Base-by-base conservation (phyloP, 306 rosid species). In the Astragalus membranaceus region DNA sequence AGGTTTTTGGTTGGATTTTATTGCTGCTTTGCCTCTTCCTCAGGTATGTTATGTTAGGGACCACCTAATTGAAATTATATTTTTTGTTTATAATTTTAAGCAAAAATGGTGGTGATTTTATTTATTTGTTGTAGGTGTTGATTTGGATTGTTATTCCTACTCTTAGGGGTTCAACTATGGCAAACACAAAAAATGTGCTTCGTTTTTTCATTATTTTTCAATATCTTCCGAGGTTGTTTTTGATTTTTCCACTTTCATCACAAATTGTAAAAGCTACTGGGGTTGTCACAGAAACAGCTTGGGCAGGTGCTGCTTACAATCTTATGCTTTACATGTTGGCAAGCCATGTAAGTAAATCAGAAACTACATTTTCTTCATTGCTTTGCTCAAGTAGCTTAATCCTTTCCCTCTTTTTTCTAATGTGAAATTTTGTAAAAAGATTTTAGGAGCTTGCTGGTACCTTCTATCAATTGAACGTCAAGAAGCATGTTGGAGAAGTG, bases 251-350 rank as follows among this genome's bases (percentile, higher is more conserved):
- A 10, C 88, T 94, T 62, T 91, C 99, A 13, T 79, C 97, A 36
- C 95, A 89, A 83, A 91, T 94, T 54, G 85, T 91, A 1, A 87
- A 87, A 75, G 91, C 96, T 52, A 85, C 92, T 4, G 99, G 99
- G 10, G 87, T 89, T 74, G 92, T 94, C 73, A 89, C 95, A 49
- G 84, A 94, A 72, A 87, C 97, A 77, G 97, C 97, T 20, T 94
- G 99, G 99, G 97, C 95, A 13, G 99, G 97, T 10, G 99, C 99
- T 64, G 97, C 97, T 53, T 94, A 94, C 73, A 94, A 94, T 63
- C 84, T 94, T 7, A 86, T 91, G 82, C 94, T 94, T 75, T 94
- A 91, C 79, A 87, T 94, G 96, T 41, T 94, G 83, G 99, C 99
- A 46, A 94, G 99, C 88, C 99, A 94, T 85, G 99, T 94, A 78